phyloP scores from a whole-genome alignment of 495 filamentous ascomycete genomes.

The Aspergillus saccharolyticus region DNA sequence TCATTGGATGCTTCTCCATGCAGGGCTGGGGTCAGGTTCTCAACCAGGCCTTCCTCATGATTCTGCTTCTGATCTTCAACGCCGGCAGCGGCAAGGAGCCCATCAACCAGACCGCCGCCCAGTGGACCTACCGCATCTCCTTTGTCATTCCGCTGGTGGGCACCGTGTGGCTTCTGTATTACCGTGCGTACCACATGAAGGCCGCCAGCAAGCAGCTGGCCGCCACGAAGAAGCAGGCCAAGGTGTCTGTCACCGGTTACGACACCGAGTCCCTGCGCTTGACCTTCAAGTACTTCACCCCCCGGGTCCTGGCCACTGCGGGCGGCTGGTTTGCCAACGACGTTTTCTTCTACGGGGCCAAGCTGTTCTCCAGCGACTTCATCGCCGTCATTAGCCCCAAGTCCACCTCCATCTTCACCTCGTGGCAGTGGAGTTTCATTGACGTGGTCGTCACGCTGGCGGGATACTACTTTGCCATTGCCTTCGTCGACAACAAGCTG shows the following conservation, averaged over 20 bases:
- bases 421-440: conserved; percentile 84
- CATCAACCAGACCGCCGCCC: conserved; percentile 62
- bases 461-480: conserved; percentile 77
- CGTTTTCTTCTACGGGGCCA: conserved; percentile 97
- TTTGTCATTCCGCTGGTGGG: conserved; percentile 82
- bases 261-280: conserved; percentile 70
- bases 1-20: conserved; percentile 90
- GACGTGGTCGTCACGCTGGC: conserved; percentile 74
- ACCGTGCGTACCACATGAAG: conserved; percentile 85
- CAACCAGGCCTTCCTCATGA: conserved; percentile 81
- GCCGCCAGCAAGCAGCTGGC: conserved; percentile 65
- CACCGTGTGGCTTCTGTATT: conserved; percentile 89
- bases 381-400: conserved; percentile 65
- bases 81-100: conserved; percentile 64
- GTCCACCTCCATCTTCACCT: conserved; percentile 63
- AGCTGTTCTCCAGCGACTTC: conserved; percentile 88
- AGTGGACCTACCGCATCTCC: conserved; percentile 83
- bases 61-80: conserved; percentile 78
- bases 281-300: conserved; percentile 73
- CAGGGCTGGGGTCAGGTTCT: conserved; percentile 93
- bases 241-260: conserved; percentile 71
- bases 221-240: conserved; percentile 70
- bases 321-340: conserved; percentile 88
- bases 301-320: conserved; percentile 74
- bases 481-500: conserved; percentile 85